Evolutionary conservation across 2,329 filamentous ascomycete genomes (phyloP), one percentile per base, ranked within the genome.

Genomic region (Microcera coccophila): DNA sequence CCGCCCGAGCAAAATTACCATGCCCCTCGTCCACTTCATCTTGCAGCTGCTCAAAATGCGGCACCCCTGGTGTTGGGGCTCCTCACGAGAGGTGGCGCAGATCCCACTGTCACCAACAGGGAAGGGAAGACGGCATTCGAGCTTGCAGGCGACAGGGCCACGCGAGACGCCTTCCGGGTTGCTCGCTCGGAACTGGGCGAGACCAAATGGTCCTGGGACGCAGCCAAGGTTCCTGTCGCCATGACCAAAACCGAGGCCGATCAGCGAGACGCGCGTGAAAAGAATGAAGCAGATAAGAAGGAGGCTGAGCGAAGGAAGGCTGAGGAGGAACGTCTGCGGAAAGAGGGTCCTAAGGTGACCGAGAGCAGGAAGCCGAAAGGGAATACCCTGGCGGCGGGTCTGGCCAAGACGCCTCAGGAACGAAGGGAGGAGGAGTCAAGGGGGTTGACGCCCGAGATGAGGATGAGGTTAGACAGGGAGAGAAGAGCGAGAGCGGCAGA

Each of bases 41-140:
- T 97, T 3, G 89, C 91, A 1, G 85, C 93, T 2, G 81, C 86
- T 5, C 81, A 87, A 19, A 93, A 93, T 64, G 82, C 85, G 0
- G 76, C 87, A 0, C 81, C 87, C 0, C 73, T 96, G n/a, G 79
- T 96, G 2, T 65, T 76, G 0, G 87, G 89, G 0, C 76, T 98
- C 2, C 73, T 98, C 1, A 72, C 77, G 1, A 90, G 91, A 64
- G 84, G 76, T 3, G 75, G 75, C 2, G 86, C 89, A 2, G 81
- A 95, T 56, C 93, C 93, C 0, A 82, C 81, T 0, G 42, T 83
- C 2, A 64, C 65, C 19, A 95, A 86, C 59, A 71, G 64, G 3
- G 89, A 96, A 48, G 86, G 85, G n/a, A 90, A 86, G 62, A 86
- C 87, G 1, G 68, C 93, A 0, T 97, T 95, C 62, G 89, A 95